Evolutionary conservation across 208 protist genomes (phyloP), one percentile per base, ranked within the genome.

Genomic region (Polymyxa betae): DNA sequence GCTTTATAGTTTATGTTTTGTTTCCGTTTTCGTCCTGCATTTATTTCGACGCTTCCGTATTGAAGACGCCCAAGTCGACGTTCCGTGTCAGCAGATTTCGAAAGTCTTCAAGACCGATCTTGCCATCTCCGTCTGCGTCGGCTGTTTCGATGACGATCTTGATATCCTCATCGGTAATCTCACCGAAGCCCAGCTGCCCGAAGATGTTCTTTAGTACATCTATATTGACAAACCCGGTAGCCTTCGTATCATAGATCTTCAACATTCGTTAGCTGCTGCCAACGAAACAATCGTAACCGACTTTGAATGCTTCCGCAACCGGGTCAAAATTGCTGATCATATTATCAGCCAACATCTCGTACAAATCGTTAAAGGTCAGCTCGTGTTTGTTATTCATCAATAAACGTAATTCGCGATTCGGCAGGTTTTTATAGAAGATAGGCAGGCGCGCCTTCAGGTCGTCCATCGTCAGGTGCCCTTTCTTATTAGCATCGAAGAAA

Each of bases 371-470:
- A 12, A 96, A 94, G 10, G 95, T 96, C 72, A 97, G 95, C 24
- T 94, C 94, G 0, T 93, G 92, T 78, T 97, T 96, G 45, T 95
- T 95, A 38, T 66, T 66, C 54, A 98, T 93, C 24, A 98, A 93
- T 89, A 98, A 98, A 45, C 96, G 94, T 93, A 96, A 97, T 92
- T 98, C 97, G 88, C 96, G 96, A 89, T 92, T 96, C 12, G 96
- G 96, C 91, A 98, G 93, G 64, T 97, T 93, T 0, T 96, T 96
- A 91, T 97, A 97, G 90, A 98, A 98, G 43, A 96, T 95, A 40
- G 95, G 95, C 90, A 98, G 94, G 54, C 54, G 54, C 54, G 54
- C 54, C 54, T 66, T 66, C 54, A 66, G 54, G 54, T 66, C 54
- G 54, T 66, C 54, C 54, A 66, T 66, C 54, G 54, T 66, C 54